Evolutionary conservation across 208 protist genomes (phyloP), one percentile per base, ranked within the genome.

Genomic region (Wallacemonas sp.): DNA sequence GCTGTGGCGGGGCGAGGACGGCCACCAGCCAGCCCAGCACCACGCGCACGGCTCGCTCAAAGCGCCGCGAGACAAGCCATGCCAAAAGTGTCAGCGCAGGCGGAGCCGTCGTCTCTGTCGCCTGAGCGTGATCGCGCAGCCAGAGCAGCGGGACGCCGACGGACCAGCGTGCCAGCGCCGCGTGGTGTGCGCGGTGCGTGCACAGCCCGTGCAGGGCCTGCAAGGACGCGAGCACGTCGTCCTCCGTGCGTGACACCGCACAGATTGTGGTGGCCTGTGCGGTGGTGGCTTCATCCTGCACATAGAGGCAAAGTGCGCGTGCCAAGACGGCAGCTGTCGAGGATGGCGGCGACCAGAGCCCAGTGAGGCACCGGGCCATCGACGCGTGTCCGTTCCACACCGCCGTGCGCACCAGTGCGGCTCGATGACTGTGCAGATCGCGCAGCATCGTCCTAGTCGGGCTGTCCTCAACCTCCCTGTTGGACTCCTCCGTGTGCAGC

Each of bases 301-400:
- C 52, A 29, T 59, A 59, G 12, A 36, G 29, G 52, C 26, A 44
- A 8, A 44, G 20, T 25, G 20, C 4, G 4, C 48, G 48, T 23
- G 31, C 3, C 48, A 55, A 25, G 18, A n/a, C n/a, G n/a, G n/a
- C n/a, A n/a, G n/a, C n/a, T n/a, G n/a, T n/a, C n/a, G 36, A 41
- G 7, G 36, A 41, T 14, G 5, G 52, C 11, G 7, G 52, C 3
- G 14, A 39, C 52, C 52, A 59, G 29, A 59, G 29, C 12, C 7
- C 14, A 14, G 32, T 44, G 52, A 59, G 52, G 3, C 31, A 29
- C 14, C 4, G 16, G 29, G 29, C 31, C 29, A 59, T 3, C 10
- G 3, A 3, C 29, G 14, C 16, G 8, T 39, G 52, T 4, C 36
- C 39, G 32, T 79, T 79, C 74, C 67, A 74, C n/a, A 79, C 23